Conservation (phyloP, 1,284 basidiomycete species). For the Cryptococcus sp. region DNA sequence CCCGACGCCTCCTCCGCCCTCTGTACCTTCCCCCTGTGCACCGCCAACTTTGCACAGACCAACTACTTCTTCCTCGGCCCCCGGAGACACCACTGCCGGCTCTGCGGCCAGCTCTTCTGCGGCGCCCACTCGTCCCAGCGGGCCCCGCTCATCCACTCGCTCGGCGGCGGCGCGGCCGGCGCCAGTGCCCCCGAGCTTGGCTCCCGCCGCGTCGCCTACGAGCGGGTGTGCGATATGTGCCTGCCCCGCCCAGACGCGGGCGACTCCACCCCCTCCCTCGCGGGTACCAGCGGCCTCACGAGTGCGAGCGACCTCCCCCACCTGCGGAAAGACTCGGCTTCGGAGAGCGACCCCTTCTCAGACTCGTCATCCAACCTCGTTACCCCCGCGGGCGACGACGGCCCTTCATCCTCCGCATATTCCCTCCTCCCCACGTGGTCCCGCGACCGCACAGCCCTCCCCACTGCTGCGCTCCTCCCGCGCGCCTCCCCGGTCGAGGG, state of each 20-base stretch:
- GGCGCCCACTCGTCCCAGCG: slow-evolving; percentile 30
- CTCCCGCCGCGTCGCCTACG: slow-evolving; percentile 8
- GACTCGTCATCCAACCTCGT: slow-evolving; percentile 14
- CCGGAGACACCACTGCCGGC: slow-evolving; percentile 44
- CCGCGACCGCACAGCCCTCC: neutral
- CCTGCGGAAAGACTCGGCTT: slow-evolving; percentile 18
- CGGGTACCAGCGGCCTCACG: neutral
- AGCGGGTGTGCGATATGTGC: slow-evolving; percentile 44
- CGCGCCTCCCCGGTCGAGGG: slow-evolving; percentile 1
- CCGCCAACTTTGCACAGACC: slow-evolving; percentile 37
- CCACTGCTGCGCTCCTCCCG: neutral
- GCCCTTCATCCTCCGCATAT: slow-evolving; percentile 3
- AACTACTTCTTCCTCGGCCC: slow-evolving; percentile 34
- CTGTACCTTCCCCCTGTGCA: slow-evolving; percentile 41
- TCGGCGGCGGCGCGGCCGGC: slow-evolving; percentile 10
- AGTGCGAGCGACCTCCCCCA: slow-evolving; percentile 2
- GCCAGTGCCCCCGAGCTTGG: neutral
- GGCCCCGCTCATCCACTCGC: slow-evolving; percentile 16
- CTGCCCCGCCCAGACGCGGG: slow-evolving; percentile 5
- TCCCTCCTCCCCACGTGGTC: neutral
- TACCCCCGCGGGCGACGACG: slow-evolving; percentile 20
- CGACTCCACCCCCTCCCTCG: neutral
- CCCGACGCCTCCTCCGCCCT: slow-evolving; percentile 35
- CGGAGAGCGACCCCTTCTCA: slow-evolving; percentile 17
- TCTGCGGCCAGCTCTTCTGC: slow-evolving; percentile 43